Evolutionary conservation across 345 rosid species (phyloP), one percentile per base, ranked within the genome.

Genomic region (Hibiscus trionum): DNA sequence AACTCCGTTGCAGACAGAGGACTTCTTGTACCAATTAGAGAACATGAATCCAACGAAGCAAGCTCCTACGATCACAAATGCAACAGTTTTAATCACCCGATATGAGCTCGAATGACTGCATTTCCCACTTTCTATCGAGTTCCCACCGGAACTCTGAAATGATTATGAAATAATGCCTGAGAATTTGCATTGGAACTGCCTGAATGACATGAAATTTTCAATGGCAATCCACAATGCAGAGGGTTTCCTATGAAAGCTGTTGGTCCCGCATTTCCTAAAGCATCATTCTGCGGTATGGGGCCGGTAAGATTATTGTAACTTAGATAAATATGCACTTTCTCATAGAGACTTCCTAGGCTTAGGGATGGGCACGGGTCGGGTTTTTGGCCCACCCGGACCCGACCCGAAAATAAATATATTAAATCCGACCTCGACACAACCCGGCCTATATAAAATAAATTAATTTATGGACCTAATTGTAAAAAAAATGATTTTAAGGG

Each of bases 241-340:
- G 86, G 87, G 76, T 95, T 95, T 12, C 90, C 89, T 26, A 83
- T 73, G 74, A 89, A 95, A 66, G 97, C 93, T 24, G 90, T 85
- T 50, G 97, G 97, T 70, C 99, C 97, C 44, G 82, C 77, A 63
- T 83, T 73, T 69, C 82, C 66, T 46, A 90, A 42, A 62, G 77
- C 85, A 3, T 80, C 90, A 14, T 72, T 78, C 62, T 82, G 84
- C 0, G 98, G 98, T 76, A 93, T 90, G 1, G 74, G 76, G 60
- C 97, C 97, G 1, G 81, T 81, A 46, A 91, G 88, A 59, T 92
- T 90, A 79, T 95, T 95, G 76, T 86, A 80, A 80, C 92, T 84
- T 56, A 95, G 85, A 82, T 92, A 89, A 26, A 90, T 69, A 59
- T 92, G 89, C 1, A 95, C 85, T 61, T 76, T 72, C 82, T 82